A percentile compares a stretch with the other conserved stretches of the same genome.
Evolutionary conservation across 352 stramenopile species (phyloP).

Genomic region (Pythium brassicae): DNA sequence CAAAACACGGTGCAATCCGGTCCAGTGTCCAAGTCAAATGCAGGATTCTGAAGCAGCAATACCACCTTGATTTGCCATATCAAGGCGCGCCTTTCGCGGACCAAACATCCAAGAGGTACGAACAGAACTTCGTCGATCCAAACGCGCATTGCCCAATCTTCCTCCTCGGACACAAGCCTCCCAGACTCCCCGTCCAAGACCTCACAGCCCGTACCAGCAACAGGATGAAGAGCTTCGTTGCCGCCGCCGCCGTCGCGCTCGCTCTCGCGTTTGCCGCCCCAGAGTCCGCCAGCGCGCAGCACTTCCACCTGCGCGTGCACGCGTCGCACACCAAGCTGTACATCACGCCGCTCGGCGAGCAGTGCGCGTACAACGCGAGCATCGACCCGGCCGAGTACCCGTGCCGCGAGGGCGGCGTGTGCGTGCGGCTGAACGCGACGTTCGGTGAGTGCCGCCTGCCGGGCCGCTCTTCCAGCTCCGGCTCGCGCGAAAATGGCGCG

Average conservation of each 20-base stretch:
- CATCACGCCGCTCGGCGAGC: constrained; percentile 45
- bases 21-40: too few relatives aligned
- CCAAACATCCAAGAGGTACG: too few relatives aligned
- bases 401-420: constrained; percentile 37
- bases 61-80: too few relatives aligned
- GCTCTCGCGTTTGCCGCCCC: constrained; percentile 12
- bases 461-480: constrained; percentile 7
- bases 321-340: constrained; percentile 39
- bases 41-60: too few relatives aligned
- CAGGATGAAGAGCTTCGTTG: constrained; percentile 9
- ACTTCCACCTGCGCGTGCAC: constrained; percentile 32
- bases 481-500: constrained; percentile 6
- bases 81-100: too few relatives aligned
- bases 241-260: constrained; percentile 1
- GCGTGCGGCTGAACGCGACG: constrained; percentile 48
- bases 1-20: not conserved
- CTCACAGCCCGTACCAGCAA: not conserved
- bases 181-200: not conserved
- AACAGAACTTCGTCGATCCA: too few relatives aligned
- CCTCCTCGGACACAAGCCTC: constrained; percentile 4
- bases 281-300: constrained; percentile 20
- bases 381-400: constrained; percentile 54
- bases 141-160: not conserved
- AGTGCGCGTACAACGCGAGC: constrained; percentile 56
- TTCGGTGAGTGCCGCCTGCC: constrained; percentile 38